A percentile compares a stretch with the other conserved stretches of the same genome.
Evolutionary conservation across 2,329 filamentous ascomycete genomes (phyloP).

Genomic region (Epichloe glyceriae): DNA sequence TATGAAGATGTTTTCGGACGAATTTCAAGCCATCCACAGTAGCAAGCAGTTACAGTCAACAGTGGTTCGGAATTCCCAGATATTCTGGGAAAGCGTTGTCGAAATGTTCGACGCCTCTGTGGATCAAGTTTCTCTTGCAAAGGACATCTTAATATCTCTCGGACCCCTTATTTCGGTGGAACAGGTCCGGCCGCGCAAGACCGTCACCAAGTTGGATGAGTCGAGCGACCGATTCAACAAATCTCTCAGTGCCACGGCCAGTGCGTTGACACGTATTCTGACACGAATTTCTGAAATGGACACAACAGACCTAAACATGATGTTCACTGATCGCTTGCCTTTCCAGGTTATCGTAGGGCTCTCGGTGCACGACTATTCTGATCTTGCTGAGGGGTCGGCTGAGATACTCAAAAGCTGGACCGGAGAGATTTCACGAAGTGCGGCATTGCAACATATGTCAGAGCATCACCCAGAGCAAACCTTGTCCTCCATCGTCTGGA

Average conservation of each 20-base stretch:
- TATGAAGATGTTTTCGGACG: constrained; percentile 28
- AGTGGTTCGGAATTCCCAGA: constrained; percentile 50
- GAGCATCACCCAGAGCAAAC: constrained; percentile 27
- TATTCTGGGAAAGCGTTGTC: constrained; percentile 29
- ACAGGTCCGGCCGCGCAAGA: constrained; percentile 47
- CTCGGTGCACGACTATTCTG: constrained; percentile 67
- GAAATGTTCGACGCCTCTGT: constrained; percentile 69
- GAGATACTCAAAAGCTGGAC: constrained; percentile 76
- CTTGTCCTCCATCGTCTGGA: constrained; percentile 30
- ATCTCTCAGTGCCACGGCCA: constrained; percentile 42
- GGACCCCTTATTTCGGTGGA: constrained; percentile 63
- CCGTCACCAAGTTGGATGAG: constrained; percentile 26
- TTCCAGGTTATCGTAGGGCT: constrained; percentile 65
- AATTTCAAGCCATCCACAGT: constrained; percentile 44
- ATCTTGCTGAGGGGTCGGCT: constrained; percentile 66
- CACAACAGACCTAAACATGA: constrained; percentile 49
- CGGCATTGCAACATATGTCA: constrained; percentile 26
- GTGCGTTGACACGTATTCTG: constrained; percentile 59
- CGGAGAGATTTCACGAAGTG: constrained; percentile 40
- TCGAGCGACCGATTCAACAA: constrained; percentile 58
- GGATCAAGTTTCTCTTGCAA: constrained; percentile 59
- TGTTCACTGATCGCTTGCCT: constrained; percentile 56
- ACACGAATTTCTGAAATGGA: constrained; percentile 69
- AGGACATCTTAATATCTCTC: constrained; percentile 58
- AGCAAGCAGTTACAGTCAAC: constrained; percentile 51